A percentile compares a stretch with the other conserved stretches of the same genome.
Conservation (phyloP, 768 basidiomycete species). For the Suillus luteus region DNA sequence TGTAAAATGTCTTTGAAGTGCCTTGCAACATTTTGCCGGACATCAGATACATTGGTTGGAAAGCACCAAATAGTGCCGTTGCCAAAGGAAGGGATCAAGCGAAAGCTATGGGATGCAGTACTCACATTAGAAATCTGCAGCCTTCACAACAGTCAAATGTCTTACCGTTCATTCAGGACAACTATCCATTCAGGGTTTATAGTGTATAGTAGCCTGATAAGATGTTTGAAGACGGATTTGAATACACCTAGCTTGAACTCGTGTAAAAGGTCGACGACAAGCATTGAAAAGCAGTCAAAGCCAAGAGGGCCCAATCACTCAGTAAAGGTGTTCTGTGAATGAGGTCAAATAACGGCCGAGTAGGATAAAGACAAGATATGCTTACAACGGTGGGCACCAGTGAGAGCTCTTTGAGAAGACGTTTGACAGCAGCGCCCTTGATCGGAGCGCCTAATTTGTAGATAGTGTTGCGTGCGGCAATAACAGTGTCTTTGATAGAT, state of each 20-base stretch:
- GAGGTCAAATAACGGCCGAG: too few relatives aligned
- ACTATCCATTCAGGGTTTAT: conserved; percentile 16
- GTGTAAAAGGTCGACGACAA: conserved; percentile 41
- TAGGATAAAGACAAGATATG: too few relatives aligned
- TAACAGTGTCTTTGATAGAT: too few relatives aligned
- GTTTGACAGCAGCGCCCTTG: too few relatives aligned
- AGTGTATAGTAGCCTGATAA: conserved; percentile 34
- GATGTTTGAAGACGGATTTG: conserved; percentile 39
- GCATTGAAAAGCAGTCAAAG: conserved; percentile 8
- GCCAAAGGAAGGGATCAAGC: conserved; percentile 24
- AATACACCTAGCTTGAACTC: conserved; percentile 44
- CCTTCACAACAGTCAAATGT: background rate
- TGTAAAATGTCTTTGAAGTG: conserved; percentile 48
- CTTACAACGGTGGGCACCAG: too few relatives aligned
- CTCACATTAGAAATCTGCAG: background rate
- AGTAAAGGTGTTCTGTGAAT: too few relatives aligned
- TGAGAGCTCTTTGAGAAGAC: too few relatives aligned
- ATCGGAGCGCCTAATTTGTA: too few relatives aligned
- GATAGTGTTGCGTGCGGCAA: too few relatives aligned
- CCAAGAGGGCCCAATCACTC: too few relatives aligned
- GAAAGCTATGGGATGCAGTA: conserved; percentile 19
- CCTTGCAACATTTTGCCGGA: conserved; percentile 38
- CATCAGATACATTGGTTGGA: conserved; percentile 33
- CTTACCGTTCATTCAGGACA: conserved; percentile 29
- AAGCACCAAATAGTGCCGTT: conserved; percentile 38